Conservation (phyloP, 2,329 filamentous ascomycete species). For the Neonectria faginata region DNA sequence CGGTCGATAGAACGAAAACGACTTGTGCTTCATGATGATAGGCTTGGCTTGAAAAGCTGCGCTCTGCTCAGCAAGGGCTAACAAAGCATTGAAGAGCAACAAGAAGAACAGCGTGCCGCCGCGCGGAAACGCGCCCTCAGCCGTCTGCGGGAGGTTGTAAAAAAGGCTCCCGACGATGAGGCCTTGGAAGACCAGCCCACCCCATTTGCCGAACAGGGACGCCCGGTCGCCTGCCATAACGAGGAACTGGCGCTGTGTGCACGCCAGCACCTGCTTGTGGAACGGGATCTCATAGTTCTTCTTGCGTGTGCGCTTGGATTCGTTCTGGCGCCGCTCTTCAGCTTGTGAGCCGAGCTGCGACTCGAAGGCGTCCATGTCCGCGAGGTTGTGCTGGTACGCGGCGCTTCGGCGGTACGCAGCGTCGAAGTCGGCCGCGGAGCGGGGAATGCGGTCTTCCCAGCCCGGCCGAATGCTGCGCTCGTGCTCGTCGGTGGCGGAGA, state of each 20-base stretch:
- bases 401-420: conserved; percentile 73
- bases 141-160: conserved; percentile 72
- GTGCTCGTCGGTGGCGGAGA: conserved; percentile 79
- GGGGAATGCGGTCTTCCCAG: conserved; percentile 74
- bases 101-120: conserved; percentile 63
- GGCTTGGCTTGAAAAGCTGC: conserved; percentile 71
- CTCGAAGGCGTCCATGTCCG: conserved; percentile 73
- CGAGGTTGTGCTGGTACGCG: conserved; percentile 69
- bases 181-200: conserved; percentile 79
- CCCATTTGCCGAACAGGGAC: conserved; percentile 82
- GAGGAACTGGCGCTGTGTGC: conserved; percentile 82
- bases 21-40: conserved; percentile 77
- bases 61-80: conserved; percentile 81
- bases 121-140: conserved; percentile 71
- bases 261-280: conserved; percentile 75
- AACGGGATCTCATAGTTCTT: conserved; percentile 83
- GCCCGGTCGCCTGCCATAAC: conserved; percentile 80
- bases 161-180: conserved; percentile 86
- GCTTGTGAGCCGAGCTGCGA: conserved; percentile 67
- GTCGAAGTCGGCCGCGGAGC: conserved; percentile 75
- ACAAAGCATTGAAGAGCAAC: conserved; percentile 67
- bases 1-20: conserved; percentile 75
- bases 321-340: conserved; percentile 63
- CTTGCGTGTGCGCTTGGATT: conserved; percentile 75
- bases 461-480: conserved; percentile 76